A percentile compares a stretch with the other conserved stretches of the same genome.
phyloP scores from a whole-genome alignment of 2,329 filamentous ascomycete genomes.

The Teratosphaeria destructans region DNA sequence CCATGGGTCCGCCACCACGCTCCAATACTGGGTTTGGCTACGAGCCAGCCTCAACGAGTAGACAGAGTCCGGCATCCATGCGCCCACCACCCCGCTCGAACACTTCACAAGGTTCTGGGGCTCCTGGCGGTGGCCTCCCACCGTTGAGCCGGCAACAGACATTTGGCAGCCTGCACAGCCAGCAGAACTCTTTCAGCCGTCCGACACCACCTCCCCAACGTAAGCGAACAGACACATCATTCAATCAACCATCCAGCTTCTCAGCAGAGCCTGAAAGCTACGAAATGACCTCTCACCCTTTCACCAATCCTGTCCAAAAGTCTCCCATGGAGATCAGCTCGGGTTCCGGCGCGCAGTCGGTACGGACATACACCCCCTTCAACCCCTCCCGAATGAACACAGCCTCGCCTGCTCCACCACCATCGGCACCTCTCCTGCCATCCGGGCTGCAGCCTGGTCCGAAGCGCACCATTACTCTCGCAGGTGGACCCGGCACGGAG shows the following conservation, averaged over 20 bases:
- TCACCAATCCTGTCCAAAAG: background rate
- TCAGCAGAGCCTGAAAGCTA: constrained; percentile 15
- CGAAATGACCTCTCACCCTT: constrained; percentile 21
- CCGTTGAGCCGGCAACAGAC: background rate
- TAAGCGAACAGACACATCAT: background rate
- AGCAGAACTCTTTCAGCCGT: constrained; percentile 15
- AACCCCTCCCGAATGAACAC: constrained; percentile 12
- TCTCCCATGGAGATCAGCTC: background rate
- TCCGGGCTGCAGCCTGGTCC: constrained; percentile 5
- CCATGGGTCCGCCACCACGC: constrained; percentile 4
- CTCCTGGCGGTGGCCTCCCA: background rate
- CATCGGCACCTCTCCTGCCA: background rate
- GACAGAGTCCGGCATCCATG: background rate
- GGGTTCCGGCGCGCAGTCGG: background rate
- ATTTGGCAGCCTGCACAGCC: constrained; percentile 16
- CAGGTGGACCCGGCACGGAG: constrained; percentile 4
- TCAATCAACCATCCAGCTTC: background rate
- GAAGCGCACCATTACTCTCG: constrained; percentile 12
- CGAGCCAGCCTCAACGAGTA: background rate
- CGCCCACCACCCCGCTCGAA: constrained; percentile 9
- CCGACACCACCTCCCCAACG: constrained; percentile 1
- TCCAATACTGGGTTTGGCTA: constrained; percentile 12
- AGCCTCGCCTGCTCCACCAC: background rate
- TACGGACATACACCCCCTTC: constrained; percentile 23
- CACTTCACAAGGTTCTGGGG: constrained; percentile 17